Percentiles rank a stretch among this genome's conserved stretches.
Conservation (phyloP, 371 early-diverging fungal genomes). For the Blastocladiella emersonii region DNA sequence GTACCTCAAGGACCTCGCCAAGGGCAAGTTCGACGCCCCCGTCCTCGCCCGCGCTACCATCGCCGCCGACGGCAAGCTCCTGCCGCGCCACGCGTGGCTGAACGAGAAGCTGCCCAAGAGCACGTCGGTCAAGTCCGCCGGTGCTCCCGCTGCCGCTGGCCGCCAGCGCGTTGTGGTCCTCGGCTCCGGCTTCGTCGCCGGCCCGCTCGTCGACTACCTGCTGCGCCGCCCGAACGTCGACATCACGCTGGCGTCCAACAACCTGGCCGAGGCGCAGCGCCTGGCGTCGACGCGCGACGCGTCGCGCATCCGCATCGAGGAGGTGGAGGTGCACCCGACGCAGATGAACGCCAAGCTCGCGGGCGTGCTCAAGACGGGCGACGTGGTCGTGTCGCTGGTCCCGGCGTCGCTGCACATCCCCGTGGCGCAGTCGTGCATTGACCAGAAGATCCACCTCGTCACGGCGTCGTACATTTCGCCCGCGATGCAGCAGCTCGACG, state of each 20-base stretch:
- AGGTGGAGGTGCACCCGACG: slow-evolving; percentile 27
- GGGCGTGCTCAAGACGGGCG: slow-evolving; percentile 51
- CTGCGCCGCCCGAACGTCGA: slow-evolving; percentile 41
- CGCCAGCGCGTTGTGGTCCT: slow-evolving; percentile 52
- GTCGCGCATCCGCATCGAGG: slow-evolving; percentile 5
- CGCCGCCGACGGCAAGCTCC: slow-evolving; percentile 52
- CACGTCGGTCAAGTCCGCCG: slow-evolving; percentile 10
- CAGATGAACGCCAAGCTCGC: slow-evolving; percentile 30
- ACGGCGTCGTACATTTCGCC: slow-evolving; percentile 85
- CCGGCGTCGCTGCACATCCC: slow-evolving; percentile 85
- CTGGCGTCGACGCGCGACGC: slow-evolving; percentile 42
- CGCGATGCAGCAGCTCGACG: slow-evolving; percentile 67
- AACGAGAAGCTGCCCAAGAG: slow-evolving; percentile 17
- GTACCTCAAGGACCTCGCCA: slow-evolving; percentile 55
- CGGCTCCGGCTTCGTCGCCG: slow-evolving; percentile 89
- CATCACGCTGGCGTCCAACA: slow-evolving; percentile 74
- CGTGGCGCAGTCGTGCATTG: slow-evolving; percentile 65
- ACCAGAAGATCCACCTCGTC: slow-evolving; percentile 67
- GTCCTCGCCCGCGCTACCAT: slow-evolving; percentile 66
- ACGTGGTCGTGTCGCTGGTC: slow-evolving; percentile 86
- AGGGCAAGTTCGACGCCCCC: slow-evolving; percentile 46
- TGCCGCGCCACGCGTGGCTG: slow-evolving; percentile 30
- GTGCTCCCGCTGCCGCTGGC: slow-evolving; percentile 13
- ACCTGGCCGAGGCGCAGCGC: slow-evolving; percentile 44
- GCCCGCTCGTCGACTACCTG: slow-evolving; percentile 75